Evolutionary conservation across 2,329 filamentous ascomycete genomes (phyloP).

Genomic region (Neonectria hederae): DNA sequence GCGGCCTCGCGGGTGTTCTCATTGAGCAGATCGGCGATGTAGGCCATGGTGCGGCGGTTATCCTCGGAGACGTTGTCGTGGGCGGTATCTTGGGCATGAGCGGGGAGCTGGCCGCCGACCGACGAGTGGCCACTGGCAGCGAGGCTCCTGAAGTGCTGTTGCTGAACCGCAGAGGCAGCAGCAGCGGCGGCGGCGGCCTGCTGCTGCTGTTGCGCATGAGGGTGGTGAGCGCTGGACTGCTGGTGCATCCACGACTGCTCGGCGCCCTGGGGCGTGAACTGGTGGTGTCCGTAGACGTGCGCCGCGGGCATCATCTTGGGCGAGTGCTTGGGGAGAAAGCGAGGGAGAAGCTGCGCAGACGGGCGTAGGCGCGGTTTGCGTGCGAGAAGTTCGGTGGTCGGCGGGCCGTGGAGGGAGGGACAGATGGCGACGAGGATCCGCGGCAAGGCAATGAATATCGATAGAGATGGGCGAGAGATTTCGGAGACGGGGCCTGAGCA

Average conservation of each 20-base stretch:
- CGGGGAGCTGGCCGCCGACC: conserved; percentile 52
- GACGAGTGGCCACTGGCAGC: conserved; percentile 68
- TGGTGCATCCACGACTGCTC: conserved; percentile 75
- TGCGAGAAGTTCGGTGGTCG: conserved; percentile 5
- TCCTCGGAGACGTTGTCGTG: conserved; percentile 84
- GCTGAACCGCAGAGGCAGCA: conserved; percentile 62
- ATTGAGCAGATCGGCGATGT: conserved; percentile 91
- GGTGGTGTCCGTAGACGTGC: conserved; percentile 74
- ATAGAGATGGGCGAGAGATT: conserved; percentile 19
- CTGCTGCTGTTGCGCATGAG: conserved; percentile 66
- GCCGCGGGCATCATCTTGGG: conserved; percentile 69
- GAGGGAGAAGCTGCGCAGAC: background rate
- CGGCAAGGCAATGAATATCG: conserved; percentile 16
- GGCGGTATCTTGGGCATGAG: conserved; percentile 63
- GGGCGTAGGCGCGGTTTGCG: conserved; percentile 10
- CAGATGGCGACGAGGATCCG: conserved; percentile 1
- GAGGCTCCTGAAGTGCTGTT: conserved; percentile 78
- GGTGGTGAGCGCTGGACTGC: conserved; percentile 64
- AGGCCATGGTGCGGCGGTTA: conserved; percentile 90
- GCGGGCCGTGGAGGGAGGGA: conserved; percentile 4
- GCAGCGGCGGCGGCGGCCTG: conserved; percentile 53
- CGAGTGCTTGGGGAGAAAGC: conserved; percentile 24
- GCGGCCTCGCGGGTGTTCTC: conserved; percentile 89
- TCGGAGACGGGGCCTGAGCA: conserved; percentile 12
- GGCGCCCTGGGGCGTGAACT: conserved; percentile 67